Evolutionary conservation across 140 eudicot species (phyloP).

Genomic region (Bidens hawaiensis): DNA sequence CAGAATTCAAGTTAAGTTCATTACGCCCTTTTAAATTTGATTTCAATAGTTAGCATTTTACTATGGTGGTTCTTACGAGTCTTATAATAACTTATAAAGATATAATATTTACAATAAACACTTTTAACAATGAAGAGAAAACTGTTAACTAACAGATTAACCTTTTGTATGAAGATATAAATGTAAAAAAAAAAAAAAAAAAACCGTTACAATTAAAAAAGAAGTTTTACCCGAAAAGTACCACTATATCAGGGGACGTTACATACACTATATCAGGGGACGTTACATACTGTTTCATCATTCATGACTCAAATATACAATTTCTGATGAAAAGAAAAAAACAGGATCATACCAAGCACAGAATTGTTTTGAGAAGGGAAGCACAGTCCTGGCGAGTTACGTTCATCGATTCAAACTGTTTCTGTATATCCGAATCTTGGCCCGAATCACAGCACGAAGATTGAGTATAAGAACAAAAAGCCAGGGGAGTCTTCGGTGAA

Average conservation of each 20-base stretch:
- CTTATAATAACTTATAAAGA: no score
- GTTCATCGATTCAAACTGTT: slow-evolving; percentile 57
- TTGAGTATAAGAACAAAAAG: slow-evolving; percentile 57
- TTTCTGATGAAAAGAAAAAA: neutral
- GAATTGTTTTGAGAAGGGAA: slow-evolving; percentile 57
- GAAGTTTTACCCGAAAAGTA: no score
- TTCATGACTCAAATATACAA: neutral
- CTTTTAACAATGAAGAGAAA: neutral
- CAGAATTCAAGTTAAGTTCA: no score
- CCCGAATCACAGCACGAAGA: slow-evolving; percentile 52
- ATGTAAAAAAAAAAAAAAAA: neutral
- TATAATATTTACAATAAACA: no score
- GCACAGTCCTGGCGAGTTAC: slow-evolving; percentile 62
- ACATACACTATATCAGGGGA: no score
- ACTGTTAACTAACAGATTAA: neutral
- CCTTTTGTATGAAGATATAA: neutral
- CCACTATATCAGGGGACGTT: no score
- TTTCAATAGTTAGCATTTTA: no score
- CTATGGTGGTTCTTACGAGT: no score
- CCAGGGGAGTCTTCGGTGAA: slow-evolving; percentile 40
- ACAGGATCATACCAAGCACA: slow-evolving; percentile 75
- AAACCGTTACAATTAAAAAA: no score
- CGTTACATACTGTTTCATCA: no score
- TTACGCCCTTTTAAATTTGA: no score
- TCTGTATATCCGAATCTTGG: slow-evolving; percentile 51